Evolutionary conservation across 116 monocot genomes (phyloP), one percentile per base, ranked within the genome.

Genomic region (Iris pallida): DNA sequence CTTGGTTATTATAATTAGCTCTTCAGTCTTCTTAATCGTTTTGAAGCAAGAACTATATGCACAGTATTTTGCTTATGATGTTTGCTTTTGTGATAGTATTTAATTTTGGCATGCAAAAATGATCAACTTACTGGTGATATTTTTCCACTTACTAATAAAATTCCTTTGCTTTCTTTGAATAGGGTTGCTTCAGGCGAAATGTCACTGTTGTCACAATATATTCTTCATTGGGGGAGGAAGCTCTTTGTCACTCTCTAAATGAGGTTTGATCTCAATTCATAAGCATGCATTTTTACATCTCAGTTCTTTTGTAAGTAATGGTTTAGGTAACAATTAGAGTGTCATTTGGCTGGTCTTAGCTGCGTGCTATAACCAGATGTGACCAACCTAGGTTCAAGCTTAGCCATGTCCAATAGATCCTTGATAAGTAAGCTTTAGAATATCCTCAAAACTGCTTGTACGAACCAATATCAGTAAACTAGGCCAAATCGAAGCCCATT

Each of bases 131-230:
- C 15, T 65, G 30, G 6, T 65, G 17, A 65, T 55, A 53, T 42
- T 54, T 12, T 59, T 70, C 5, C n/a, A 55, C 41, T 17, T 69
- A 2, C 46, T 43, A 46, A 15, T 70, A n/a, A 5, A 62, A 16
- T 47, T 46, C 46, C 46, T 73, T 76, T 71, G 1, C 15, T 71
- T 62, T 74, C 19, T 42, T 74, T 49, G 11, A 20, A 64, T 20
- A 94, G 94, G 90, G 81, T 54, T 94, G 94, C 76, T 94, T 94
- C 76, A 82, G 94, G 75, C 63, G 69, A 71, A 94, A 78, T 71
- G 67, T 81, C 30, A 83, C 94, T 4, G 90, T 94, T 47, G 87
- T 94, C 20, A 94, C 94, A 16, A 90, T 94, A 12, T 94, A 94
- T 77, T 70, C 94, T 57, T 90, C 94, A 11, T 52, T 94, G 30